These are phyloP conservation scores for Sphaceloma murrayae DNA, from an alignment of 2,329 filamentous ascomycete species.

Conservation along the genomic window DNA sequence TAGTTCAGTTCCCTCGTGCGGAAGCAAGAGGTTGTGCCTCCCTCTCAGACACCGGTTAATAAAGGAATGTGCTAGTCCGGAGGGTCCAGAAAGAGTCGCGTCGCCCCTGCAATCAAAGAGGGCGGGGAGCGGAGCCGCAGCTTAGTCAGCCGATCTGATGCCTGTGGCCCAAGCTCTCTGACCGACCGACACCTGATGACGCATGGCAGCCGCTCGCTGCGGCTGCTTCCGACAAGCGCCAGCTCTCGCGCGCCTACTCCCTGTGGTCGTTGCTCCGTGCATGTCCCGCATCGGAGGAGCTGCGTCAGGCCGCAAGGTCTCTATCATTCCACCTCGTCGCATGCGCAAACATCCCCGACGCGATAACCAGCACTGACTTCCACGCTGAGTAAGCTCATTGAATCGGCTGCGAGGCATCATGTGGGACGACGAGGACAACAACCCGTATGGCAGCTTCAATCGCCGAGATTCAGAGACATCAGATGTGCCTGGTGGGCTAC, in stretches of 20 bases:
- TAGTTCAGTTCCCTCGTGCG: neutral
- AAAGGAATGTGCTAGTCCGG: conserved; percentile 2
- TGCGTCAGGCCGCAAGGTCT: conserved; percentile 7
- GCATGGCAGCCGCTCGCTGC: conserved; percentile 3
- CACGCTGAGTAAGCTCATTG: too few species aligned
- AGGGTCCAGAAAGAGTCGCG: neutral
- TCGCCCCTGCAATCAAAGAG: conserved; percentile 1
- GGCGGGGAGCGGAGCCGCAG: conserved; percentile 7
- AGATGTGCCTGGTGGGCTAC: conserved; percentile 46
- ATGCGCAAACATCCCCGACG: too few species aligned
- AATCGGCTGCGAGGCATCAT: conserved; percentile 53
- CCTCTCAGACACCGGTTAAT: conserved; percentile 13
- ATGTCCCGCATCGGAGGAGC: conserved; percentile 11
- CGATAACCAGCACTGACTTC: too few species aligned
- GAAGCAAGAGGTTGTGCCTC: neutral
- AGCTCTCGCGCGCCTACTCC: conserved; percentile 1
- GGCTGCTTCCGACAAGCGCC: conserved; percentile 4
- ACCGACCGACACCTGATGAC: too few species aligned
- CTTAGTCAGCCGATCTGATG: conserved; percentile 2
- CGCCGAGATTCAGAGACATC: conserved; percentile 71
- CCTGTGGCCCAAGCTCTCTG: neutral
- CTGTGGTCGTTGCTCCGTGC: conserved; percentile 7
- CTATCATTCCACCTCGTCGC: neutral
- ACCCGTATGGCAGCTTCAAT: conserved; percentile 92
- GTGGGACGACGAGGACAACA: conserved; percentile 99